phyloP scores from a whole-genome alignment of 2,329 filamentous ascomycete species.

The Bipolaris cookei region DNA sequence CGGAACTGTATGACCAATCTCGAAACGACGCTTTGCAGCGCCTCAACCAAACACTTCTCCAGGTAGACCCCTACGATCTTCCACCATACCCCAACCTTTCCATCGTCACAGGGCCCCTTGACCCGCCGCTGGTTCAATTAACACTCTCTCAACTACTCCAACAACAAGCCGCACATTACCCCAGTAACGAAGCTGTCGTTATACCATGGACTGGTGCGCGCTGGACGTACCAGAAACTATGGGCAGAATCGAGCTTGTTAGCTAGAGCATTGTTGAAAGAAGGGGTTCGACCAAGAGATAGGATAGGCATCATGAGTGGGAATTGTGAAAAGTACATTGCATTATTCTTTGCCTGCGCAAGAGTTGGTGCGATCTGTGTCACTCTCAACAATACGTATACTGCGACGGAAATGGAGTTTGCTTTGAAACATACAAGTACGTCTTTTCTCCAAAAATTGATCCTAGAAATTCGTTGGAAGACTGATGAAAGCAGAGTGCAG shows the following conservation, averaged over 20 bases:
- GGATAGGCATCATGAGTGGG: slow-evolving; percentile 75
- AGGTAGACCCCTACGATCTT: slow-evolving; percentile 48
- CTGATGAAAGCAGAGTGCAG: slow-evolving; percentile 63
- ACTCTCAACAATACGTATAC: slow-evolving; percentile 87
- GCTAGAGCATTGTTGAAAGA: slow-evolving; percentile 63
- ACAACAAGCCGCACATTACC: slow-evolving; percentile 70
- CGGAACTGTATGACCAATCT: slow-evolving; percentile 36
- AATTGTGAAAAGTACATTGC: slow-evolving; percentile 66
- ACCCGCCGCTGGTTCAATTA: slow-evolving; percentile 72
- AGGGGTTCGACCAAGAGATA: slow-evolving; percentile 71
- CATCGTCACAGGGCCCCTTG: slow-evolving; percentile 70
- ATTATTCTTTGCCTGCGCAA: slow-evolving; percentile 73
- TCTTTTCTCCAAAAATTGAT: background rate
- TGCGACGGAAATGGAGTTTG: slow-evolving; percentile 72
- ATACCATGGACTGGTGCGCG: slow-evolving; percentile 77
- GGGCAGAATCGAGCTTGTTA: slow-evolving; percentile 49
- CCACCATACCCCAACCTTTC: slow-evolving; percentile 56
- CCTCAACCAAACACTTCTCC: slow-evolving; percentile 47
- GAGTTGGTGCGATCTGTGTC: slow-evolving; percentile 62
- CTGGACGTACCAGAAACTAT: slow-evolving; percentile 65
- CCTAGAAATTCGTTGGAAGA: background rate
- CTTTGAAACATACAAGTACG: slow-evolving; percentile 71
- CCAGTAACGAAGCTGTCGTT: slow-evolving; percentile 70
- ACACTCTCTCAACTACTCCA: slow-evolving; percentile 76
- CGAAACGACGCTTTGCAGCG: slow-evolving; percentile 41